Evolutionary conservation across 2,329 filamentous ascomycete species (phyloP), one percentile per base, ranked within the genome.

Genomic region (Aspergillus carbonarius): DNA sequence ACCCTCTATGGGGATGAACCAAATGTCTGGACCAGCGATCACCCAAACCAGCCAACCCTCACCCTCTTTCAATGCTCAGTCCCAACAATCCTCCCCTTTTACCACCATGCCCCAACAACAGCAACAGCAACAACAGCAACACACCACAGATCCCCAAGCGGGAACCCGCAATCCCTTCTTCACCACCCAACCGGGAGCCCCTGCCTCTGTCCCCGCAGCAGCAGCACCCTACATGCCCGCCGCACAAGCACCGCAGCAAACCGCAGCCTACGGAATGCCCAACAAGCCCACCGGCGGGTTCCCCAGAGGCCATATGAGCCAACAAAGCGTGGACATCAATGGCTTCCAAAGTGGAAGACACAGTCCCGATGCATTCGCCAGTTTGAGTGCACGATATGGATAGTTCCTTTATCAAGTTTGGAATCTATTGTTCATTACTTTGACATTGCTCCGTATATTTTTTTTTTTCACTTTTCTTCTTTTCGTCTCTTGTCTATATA

Each of bases 331-430:
- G 39, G 78, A 81, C 62, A 72, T 82, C 55, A 79, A 73, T 52
- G 76, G 75, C 13, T 66, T 79, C 37, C 78, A 81, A 58, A 78
- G 66, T 55, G 80, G 80, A 4, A 72, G 80, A 34, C 79, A 82
- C 63, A 81, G 79, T 62, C 80, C 80, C 6, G 80, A 82, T 69
- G 77, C 79, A 8, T 82, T 82, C 72, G 78, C 79, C 23, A 80
- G 73, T 67, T 63, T 82, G 63, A 82, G 79, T 62, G 76, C 79
- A 44, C 71, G 79, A 57, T 78, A 77, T 66, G 71, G 74, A 58
- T 73, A 65, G 68, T 44, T 37, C 23, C 20, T 25, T 35, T 55
- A 9, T 53, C 27, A 48, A 23, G 53, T 49, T 6, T 46, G 44
- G 23, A 34, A 50, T 39, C 39, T 50, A 44, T 37, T 54, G 53